A percentile compares a stretch with the other conserved stretches of the same genome.
These are phyloP conservation scores for Delphinella strobiligena DNA, from an alignment of 2,329 filamentous ascomycete species.

Conservation along the genomic window DNA sequence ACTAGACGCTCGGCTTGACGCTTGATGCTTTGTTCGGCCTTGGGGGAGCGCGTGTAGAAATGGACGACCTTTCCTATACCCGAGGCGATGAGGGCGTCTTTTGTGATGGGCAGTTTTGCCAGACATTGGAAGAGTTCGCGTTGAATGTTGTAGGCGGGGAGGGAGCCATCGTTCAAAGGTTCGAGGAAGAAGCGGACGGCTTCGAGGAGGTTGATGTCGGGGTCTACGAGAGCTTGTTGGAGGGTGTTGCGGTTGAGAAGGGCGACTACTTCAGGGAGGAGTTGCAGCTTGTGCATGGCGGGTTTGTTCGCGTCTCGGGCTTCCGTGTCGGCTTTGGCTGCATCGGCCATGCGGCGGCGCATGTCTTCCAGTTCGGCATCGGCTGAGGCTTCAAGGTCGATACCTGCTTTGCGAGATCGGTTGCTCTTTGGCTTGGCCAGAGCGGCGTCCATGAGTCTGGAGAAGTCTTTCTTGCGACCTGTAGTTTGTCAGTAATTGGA, in stretches of 20 bases:
- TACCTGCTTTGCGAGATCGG: constrained; percentile 70
- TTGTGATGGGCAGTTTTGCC: constrained; percentile 71
- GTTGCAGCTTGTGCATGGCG: constrained; percentile 83
- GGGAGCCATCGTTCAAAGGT: constrained; percentile 81
- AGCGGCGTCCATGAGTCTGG: constrained; percentile 77
- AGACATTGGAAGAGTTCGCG: constrained; percentile 81
- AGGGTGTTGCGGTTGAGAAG: constrained; percentile 83
- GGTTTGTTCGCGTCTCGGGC: constrained; percentile 69
- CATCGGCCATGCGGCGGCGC: constrained; percentile 79
- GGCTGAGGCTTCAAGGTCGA: constrained; percentile 81
- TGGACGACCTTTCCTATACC: constrained; percentile 93
- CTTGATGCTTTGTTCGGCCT: constrained; percentile 79
- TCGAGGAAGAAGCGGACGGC: constrained; percentile 96
- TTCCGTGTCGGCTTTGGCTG: constrained; percentile 74
- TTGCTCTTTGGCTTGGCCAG: constrained; percentile 70
- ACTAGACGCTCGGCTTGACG: constrained; percentile 85
- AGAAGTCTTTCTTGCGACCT: constrained; percentile 68
- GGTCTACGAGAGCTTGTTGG: constrained; percentile 74
- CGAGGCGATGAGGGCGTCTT: constrained; percentile 78
- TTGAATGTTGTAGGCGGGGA: constrained; percentile 96
- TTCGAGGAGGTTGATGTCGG: constrained; percentile 88
- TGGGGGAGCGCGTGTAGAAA: constrained; percentile 94
- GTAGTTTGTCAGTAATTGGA: constrained; percentile 12
- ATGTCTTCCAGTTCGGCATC: constrained; percentile 83
- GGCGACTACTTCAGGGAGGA: constrained; percentile 79